Conservation (phyloP, 2,329 filamentous ascomycete genomes). For the Pseudocercospora fijiensis region DNA sequence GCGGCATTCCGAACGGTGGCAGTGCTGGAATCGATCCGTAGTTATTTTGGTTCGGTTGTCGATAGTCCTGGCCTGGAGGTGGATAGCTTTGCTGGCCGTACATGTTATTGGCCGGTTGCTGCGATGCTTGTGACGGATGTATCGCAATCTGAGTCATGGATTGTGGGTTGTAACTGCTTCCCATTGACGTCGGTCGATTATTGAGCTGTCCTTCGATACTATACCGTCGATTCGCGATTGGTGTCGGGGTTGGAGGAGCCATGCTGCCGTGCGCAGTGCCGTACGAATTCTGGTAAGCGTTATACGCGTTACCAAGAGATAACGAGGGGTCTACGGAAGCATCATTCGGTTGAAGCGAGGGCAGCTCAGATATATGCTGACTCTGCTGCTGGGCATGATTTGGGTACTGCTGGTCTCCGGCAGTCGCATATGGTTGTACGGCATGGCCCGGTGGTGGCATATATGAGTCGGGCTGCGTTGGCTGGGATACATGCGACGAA, state of each 20-base stretch:
- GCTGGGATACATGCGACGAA: slow-evolving; percentile 22
- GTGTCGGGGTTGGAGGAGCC: slow-evolving; percentile 21
- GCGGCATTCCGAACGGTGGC: slow-evolving; percentile 31
- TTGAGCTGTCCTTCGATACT: slow-evolving; percentile 27
- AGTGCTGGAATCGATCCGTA: slow-evolving; percentile 29
- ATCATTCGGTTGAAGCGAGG: slow-evolving; percentile 16
- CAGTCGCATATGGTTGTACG: slow-evolving; percentile 15
- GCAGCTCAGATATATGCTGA: slow-evolving; percentile 12
- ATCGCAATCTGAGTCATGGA: slow-evolving; percentile 26
- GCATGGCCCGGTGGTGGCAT: slow-evolving; percentile 15
- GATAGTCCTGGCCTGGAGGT: slow-evolving; percentile 26
- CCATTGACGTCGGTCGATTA: slow-evolving; percentile 17
- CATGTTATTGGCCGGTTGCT: slow-evolving; percentile 19
- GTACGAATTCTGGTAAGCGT: slow-evolving; percentile 17
- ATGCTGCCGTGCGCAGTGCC: slow-evolving; percentile 10
- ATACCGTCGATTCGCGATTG: slow-evolving; percentile 24
- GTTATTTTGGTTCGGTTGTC: slow-evolving; percentile 15
- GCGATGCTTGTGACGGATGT: slow-evolving; percentile 27
- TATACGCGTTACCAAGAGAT: slow-evolving; percentile 12
- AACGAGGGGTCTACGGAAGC: neutral
- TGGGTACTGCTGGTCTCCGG: slow-evolving; percentile 15
- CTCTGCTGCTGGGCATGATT: slow-evolving; percentile 12
- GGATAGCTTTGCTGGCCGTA: slow-evolving; percentile 29
- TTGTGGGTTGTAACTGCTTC: slow-evolving; percentile 22
- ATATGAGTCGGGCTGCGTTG: slow-evolving; percentile 16